Conservation (phyloP, 2,329 filamentous ascomycete species). For the Didymella sp. region DNA sequence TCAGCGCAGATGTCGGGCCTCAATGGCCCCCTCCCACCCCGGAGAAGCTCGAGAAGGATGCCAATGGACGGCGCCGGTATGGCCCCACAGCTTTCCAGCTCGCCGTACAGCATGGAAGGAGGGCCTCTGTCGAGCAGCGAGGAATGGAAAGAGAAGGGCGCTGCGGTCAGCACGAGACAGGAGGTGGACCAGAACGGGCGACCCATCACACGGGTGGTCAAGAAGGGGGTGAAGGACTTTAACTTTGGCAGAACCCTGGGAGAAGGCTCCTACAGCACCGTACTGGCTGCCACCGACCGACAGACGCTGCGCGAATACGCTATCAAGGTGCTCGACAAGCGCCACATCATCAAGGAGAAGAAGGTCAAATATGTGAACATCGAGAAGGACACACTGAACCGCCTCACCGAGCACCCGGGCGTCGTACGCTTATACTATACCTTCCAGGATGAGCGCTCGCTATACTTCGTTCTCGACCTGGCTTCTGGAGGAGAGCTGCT, state of each 20-base stretch:
- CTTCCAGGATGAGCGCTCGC: slow-evolving; percentile 93
- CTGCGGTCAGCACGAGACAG: slow-evolving; percentile 81
- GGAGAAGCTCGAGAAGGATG: slow-evolving; percentile 77
- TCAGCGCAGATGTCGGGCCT: slow-evolving; percentile 61
- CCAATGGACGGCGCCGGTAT: slow-evolving; percentile 55
- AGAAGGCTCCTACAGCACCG: slow-evolving; percentile 97
- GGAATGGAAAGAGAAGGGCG: slow-evolving; percentile 94
- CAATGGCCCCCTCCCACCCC: slow-evolving; percentile 72
- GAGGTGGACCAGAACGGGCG: slow-evolving; percentile 87
- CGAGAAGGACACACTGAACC: slow-evolving; percentile 96
- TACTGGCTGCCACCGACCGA: slow-evolving; percentile 89
- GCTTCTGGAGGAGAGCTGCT: slow-evolving; percentile 91
- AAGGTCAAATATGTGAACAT: slow-evolving; percentile 99
- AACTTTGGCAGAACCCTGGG: slow-evolving; percentile 89
- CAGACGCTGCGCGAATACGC: slow-evolving; percentile 96
- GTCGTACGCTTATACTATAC: slow-evolving; percentile 98
- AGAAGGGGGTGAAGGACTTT: slow-evolving; percentile 98
- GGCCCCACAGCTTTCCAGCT: slow-evolving; percentile 37
- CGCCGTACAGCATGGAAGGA: slow-evolving; percentile 63
- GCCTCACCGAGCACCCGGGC: slow-evolving; percentile 93
- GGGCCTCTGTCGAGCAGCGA: slow-evolving; percentile 73
- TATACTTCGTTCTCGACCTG: slow-evolving; percentile 96
- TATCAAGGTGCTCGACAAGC: slow-evolving; percentile 97
- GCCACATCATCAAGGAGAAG: slow-evolving; percentile 99
- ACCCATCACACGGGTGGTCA: slow-evolving; percentile 80